Base-by-base conservation (phyloP, 306 rosid species). In the Inga laurina region DNA sequence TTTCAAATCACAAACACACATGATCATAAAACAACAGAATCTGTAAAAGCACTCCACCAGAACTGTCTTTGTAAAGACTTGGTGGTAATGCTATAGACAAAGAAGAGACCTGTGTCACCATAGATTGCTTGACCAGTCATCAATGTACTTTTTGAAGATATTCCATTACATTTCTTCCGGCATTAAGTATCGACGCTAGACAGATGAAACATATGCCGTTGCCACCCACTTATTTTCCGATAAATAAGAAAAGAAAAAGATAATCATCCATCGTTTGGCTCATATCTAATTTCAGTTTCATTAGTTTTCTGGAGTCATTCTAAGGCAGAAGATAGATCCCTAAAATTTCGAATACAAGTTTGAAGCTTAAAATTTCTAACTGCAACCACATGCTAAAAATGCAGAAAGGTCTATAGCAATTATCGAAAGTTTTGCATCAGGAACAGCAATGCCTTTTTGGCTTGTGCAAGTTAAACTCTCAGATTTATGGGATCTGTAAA, bases 1-100 rank as follows among this genome's bases (percentile, higher is more conserved):
- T 83, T 56, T 11, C 52, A 71, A 75, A 52, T 72, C 76, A 76
- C 45, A 80, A 69, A 73, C 19, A 67, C 72, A 34, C 69, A 37
- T 71, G 30, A 82, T 71, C 41, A 75, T 61, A 67, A 48, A 79
- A 49, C 11, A 61, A 22, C 10, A 37, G 44, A 44, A 81, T 72
- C 48, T 67, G 37, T 30, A 75, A 84, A n/a, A 51, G 44, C 75
- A 66, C 34, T 9, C 54, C 15, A 51, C 79, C 52, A 84, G 6
- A 44, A 84, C 22, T 39, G 64, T 39, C 64, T 73, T 43, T 11
- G 57, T 41, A 32, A 46, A 65, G 80, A 56, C 13, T 41, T 54
- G 7, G n/a, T 35, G 79, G 52, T 21, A 16, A 10, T 56, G 51
- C 12, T n/a, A 75, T 10, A 35, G n/a, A 56, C 9, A 57, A 27